Evolutionary conservation across 2,329 filamentous ascomycete species (phyloP).

Genomic region (Coniochaeta ligniaria): DNA sequence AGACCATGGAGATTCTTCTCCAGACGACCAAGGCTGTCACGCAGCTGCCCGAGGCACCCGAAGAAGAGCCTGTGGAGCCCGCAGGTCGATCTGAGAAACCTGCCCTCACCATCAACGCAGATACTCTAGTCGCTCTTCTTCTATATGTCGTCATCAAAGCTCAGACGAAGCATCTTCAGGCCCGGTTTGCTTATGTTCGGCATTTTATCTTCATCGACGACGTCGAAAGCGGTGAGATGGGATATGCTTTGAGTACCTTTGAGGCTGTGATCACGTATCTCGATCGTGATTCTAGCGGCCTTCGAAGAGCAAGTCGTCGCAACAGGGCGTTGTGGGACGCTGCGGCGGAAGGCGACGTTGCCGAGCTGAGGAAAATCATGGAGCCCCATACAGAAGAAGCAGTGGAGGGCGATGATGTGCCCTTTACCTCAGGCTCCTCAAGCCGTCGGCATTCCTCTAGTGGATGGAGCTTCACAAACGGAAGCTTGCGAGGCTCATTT

Average conservation of each 20-base stretch:
- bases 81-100: slow-evolving; percentile 40
- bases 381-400: slow-evolving; percentile 55
- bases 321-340: slow-evolving; percentile 89
- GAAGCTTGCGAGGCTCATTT: slow-evolving; percentile 28
- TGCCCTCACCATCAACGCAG: slow-evolving; percentile 65
- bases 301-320: slow-evolving; percentile 76
- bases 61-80: slow-evolving; percentile 15
- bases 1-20: slow-evolving; percentile 78
- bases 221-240: slow-evolving; percentile 91
- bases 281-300: slow-evolving; percentile 68
- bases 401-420: slow-evolving; percentile 32
- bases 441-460: slow-evolving; percentile 37
- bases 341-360: slow-evolving; percentile 66
- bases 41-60: slow-evolving; percentile 48
- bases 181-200: slow-evolving; percentile 86
- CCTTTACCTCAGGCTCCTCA: slow-evolving; percentile 23
- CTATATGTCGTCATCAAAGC: slow-evolving; percentile 89
- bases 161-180: slow-evolving; percentile 79
- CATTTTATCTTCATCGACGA: slow-evolving; percentile 98
- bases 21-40: slow-evolving; percentile 81
- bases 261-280: slow-evolving; percentile 91
- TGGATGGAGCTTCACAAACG: slow-evolving; percentile 38
- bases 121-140: slow-evolving; percentile 85
- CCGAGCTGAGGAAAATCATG: slow-evolving; percentile 70
- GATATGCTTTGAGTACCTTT: slow-evolving; percentile 91